Conservation (phyloP, 768 basidiomycete species). For the Tricholoma matsutake region DNA sequence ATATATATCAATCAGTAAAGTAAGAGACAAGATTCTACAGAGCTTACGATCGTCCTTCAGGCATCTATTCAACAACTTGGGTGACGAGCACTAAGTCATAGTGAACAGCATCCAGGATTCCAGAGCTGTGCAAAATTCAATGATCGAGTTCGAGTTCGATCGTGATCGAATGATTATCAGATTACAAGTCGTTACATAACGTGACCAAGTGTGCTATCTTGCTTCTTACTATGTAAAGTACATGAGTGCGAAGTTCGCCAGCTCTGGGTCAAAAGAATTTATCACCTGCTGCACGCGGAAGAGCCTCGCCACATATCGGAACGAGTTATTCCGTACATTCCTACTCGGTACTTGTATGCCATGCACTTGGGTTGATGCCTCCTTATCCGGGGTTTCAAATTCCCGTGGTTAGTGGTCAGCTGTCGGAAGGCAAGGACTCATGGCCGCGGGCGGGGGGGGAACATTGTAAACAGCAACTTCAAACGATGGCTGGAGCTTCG, state of each 20-base stretch:
- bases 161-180: background rate
- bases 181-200: background rate
- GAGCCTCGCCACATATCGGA: background rate
- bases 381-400: slow-evolving; percentile 5
- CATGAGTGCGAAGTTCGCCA: too few species aligned
- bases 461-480: background rate
- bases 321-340: slow-evolving; percentile 2
- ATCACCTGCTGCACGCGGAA: too few species aligned
- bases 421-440: slow-evolving; percentile 2
- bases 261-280: too few species aligned
- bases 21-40: background rate
- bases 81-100: too few species aligned
- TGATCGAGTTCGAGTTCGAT: background rate
- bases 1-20: background rate
- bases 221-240: too few species aligned
- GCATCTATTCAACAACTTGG: background rate
- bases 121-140: background rate
- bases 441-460: background rate
- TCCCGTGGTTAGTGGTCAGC: slow-evolving; percentile 7
- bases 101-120: too few species aligned
- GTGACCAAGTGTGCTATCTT: too few species aligned
- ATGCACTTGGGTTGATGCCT: slow-evolving; percentile 11
- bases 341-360: slow-evolving; percentile 5
- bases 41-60: background rate
- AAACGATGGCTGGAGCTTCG: slow-evolving; percentile 7